Evolutionary conservation across 768 basidiomycete species (phyloP).

Genomic region (Suillus luteus): DNA sequence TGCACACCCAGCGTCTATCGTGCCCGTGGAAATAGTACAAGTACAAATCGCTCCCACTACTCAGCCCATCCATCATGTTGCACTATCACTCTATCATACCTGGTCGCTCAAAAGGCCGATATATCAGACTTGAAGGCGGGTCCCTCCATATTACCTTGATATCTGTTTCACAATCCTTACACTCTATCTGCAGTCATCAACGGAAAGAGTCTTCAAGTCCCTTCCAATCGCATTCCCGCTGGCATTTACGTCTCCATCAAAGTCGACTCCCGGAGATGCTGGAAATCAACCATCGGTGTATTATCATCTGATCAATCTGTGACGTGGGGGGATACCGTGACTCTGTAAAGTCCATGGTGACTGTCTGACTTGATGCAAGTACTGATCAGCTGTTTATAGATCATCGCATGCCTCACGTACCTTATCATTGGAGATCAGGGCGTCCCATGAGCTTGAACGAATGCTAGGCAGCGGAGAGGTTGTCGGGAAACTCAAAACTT

Average conservation of each 20-base stretch:
- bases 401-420: neutral
- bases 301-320: neutral
- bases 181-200: neutral
- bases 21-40: too few species aligned
- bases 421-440: too few species aligned
- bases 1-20: too few species aligned
- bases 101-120: too few species aligned
- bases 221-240: neutral
- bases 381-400: neutral
- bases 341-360: neutral
- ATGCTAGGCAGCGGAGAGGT: too few species aligned
- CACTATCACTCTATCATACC: neutral
- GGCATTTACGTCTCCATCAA: neutral
- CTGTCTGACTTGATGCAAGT: neutral
- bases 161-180: neutral
- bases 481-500: neutral
- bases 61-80: neutral
- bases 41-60: neutral
- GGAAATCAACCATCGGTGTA: neutral
- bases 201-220: neutral
- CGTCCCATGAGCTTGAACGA: too few species aligned
- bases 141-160: neutral
- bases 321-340: neutral
- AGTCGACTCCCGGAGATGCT: neutral
- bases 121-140: neutral